These are phyloP conservation scores for Musa troglodytarum DNA, from an alignment of 176 grass and related monocot species.

Conservation along the genomic window DNA sequence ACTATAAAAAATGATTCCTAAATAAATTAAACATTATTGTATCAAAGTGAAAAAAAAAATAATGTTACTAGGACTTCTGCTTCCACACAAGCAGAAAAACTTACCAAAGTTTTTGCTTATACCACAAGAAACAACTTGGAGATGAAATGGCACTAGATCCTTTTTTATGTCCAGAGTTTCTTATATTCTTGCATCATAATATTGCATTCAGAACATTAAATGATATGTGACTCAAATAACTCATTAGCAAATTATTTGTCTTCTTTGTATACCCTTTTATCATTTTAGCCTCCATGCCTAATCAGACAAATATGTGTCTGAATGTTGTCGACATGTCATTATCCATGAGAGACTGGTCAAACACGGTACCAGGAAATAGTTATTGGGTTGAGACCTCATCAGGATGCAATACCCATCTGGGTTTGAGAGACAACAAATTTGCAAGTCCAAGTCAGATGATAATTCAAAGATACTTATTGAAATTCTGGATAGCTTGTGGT, in stretches of 20 bases:
- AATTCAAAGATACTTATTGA: slow-evolving; percentile 1
- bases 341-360: no score
- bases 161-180: not conserved
- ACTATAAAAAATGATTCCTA: no score
- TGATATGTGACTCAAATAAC: not conserved
- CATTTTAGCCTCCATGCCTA: not conserved
- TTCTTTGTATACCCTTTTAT: not conserved
- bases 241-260: not conserved
- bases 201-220: not conserved
- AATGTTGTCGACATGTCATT: no score
- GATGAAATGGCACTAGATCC: not conserved
- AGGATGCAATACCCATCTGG: no score
- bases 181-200: not conserved
- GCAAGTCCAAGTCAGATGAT: not conserved
- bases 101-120: no score
- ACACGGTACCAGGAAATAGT: no score
- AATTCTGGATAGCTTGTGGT: not conserved
- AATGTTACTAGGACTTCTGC: no score
- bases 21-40: no score
- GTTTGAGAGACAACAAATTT: not conserved
- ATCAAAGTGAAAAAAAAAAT: no score
- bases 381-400: no score
- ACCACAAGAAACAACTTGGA: no score
- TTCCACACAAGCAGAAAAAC: no score
- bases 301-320: not conserved